Evolutionary conservation across 805 yeast species (phyloP), one percentile per base, ranked within the genome.

Genomic region (Lipomyces sp.): DNA sequence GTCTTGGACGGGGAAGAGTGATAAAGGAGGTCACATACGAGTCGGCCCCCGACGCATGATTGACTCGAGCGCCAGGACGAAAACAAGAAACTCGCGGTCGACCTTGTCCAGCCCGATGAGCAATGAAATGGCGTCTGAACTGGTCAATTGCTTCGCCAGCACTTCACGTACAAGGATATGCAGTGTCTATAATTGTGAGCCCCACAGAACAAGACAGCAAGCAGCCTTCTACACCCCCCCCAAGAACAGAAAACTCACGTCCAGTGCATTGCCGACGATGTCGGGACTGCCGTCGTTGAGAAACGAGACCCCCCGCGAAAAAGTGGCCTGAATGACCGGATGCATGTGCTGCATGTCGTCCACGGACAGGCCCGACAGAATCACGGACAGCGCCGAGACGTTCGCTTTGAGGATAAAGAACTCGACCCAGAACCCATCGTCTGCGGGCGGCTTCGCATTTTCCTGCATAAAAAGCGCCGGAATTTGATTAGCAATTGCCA

Each of bases 31-130:
- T 10, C 2, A 32, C 50, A 7, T 38, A 47, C 51, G 29, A 21
- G 47, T 47, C 14, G 45, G 48, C n/a, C 58, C 52, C 18, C 56
- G 55, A 21, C 59, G 46, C 43, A 68, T 59, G 7, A 68, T 53
- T 16, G 47, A 49, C 43, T 61, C 61, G 11, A 70, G 45, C 18
- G 57, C 52, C 6, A 58, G 55, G 6, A 69, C 61, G 23, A 70
- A 57, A 34, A 43, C 52, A 43, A 31, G 21, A 26, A 46, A 50
- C 11, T 45, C 52, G 24, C 40, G 43, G 34, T 68, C 70, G 14
- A 69, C 66, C 10, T 52, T 49, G 21, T 67, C 69, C 16, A 69
- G 51, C 2, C 75, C 74, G 1, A 70, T 67, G 13, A 71, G 53
- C 3, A 66, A 61, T 2, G 64, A 34, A 18, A 70, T 65, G 3